Base-by-base conservation (phyloP, 768 basidiomycete species). In the Leccinum imitatum region DNA sequence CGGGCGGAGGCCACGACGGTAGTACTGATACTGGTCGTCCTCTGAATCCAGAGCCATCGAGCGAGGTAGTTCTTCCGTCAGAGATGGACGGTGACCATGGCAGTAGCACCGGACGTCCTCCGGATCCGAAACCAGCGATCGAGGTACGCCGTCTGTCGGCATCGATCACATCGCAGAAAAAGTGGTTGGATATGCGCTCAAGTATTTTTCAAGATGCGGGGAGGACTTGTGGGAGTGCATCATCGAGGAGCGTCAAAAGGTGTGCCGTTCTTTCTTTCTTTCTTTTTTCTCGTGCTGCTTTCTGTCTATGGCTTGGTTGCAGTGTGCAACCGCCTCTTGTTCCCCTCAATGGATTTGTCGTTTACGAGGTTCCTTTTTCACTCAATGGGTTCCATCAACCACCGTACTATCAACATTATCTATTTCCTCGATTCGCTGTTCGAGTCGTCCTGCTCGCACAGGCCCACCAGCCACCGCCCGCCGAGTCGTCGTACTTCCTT, bases 221-320 rank as follows among this genome's bases (percentile, higher is more conserved):
- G 94, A 96, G 67, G 95, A 97, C 72, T 73, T 96, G 11, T 96
- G 95, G 95, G 93, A 95, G 65, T 95, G 93, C 65, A 83, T 97
- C 41, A 76, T 94, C 23, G 93, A 96, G 70, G 92, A 95, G 76
- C 92, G 89, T 64, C 87, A 90, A 71, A 95, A 94, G 82, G 95
- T 90, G 59, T 11, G 50, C 25, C n/a, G 6, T 19, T 25, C 23
- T 21, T 15, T 17, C 52, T 11, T 31, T 23, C 23, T 19, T 23
- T n/a, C n/a, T n/a, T 51, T 11, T 23, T 10, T 39, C 27, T 9
- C 3, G 46, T 19, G 9, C n/a, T 41, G 39, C 23, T 23, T 23
- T 23, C 23, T 3, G 23, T 23, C 23, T 23, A 23, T 23, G 23
- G 23, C 23, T 23, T 23, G 23, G 23, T 23, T 23, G 23, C 23